Conservation (phyloP, 176 grass and related monocot species). For the Ensete ventricosum region DNA sequence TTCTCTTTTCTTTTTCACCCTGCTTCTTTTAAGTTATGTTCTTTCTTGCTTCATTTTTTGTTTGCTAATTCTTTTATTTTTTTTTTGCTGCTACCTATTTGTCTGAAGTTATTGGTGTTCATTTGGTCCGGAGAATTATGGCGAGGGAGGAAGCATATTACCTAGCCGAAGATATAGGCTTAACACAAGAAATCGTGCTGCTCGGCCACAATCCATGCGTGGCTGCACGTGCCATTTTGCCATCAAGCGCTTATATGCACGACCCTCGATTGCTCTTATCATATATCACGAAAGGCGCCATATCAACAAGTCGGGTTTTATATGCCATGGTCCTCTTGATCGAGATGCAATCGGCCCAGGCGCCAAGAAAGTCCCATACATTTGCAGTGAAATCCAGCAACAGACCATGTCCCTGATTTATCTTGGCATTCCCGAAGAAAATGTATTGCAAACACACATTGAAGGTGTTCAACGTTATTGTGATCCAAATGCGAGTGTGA, state of each 20-base stretch:
- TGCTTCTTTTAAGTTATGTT: not conserved
- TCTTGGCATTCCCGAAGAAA: conserved; percentile 83
- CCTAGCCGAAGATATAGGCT: conserved; percentile 76
- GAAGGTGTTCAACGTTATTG: conserved; percentile 80
- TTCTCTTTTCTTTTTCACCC: not conserved
- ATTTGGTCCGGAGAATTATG: conserved; percentile 91
- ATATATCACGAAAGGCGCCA: conserved; percentile 86
- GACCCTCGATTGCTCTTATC: conserved; percentile 50
- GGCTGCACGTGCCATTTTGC: conserved; percentile 83
- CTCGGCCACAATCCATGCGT: conserved; percentile 80
- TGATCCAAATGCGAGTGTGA: conserved; percentile 42
- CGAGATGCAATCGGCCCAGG: conserved; percentile 75
- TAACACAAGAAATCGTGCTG: conserved; percentile 74
- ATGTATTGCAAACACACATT: conserved; percentile 73
- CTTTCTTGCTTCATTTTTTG: not conserved
- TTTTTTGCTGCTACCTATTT: not conserved
- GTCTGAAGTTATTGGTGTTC: conserved; percentile 85
- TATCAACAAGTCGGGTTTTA: conserved; percentile 69
- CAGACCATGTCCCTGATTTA: conserved; percentile 93
- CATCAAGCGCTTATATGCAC: conserved; percentile 66
- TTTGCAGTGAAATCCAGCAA: conserved; percentile 79
- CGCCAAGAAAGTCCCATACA: conserved; percentile 63
- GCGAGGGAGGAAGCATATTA: conserved; percentile 66
- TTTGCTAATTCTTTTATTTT: not conserved
- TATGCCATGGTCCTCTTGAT: conserved; percentile 78